phyloP scores from a whole-genome alignment of 2,329 filamentous ascomycete genomes.

The Epichloe typhina region DNA sequence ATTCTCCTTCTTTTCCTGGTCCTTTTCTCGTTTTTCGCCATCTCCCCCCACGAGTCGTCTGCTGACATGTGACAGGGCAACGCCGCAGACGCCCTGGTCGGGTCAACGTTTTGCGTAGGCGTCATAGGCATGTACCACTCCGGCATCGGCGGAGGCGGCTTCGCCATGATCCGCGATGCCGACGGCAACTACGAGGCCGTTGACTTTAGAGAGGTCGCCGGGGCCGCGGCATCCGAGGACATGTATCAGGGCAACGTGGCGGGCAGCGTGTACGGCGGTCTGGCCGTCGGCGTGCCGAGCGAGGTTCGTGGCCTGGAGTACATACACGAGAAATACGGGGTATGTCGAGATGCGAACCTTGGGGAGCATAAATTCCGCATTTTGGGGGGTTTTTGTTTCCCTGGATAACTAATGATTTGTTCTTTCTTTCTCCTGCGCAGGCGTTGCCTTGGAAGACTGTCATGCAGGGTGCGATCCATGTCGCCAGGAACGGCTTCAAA shows the following conservation, averaged over 20 bases:
- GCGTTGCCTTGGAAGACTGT: conserved; percentile 56
- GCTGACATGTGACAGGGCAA: conserved; percentile 39
- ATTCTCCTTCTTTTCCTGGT: background rate
- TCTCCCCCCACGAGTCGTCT: background rate
- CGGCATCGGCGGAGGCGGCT: conserved; percentile 83
- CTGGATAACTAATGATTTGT: background rate
- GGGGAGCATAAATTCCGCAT: no score
- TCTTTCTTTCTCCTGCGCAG: conserved; percentile 15
- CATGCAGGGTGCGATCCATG: conserved; percentile 57
- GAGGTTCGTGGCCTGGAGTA: conserved; percentile 70
- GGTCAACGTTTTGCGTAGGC: conserved; percentile 62
- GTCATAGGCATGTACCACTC: conserved; percentile 66
- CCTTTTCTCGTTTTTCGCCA: background rate
- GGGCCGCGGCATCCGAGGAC: conserved; percentile 64
- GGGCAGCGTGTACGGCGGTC: conserved; percentile 56
- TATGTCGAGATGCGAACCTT: conserved; percentile 13
- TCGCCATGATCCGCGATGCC: conserved; percentile 64
- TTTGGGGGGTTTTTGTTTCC: background rate
- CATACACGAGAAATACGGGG: conserved; percentile 60
- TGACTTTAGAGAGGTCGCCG: conserved; percentile 83
- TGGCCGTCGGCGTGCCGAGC: conserved; percentile 59
- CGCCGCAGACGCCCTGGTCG: conserved; percentile 64
- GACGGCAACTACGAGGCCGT: conserved; percentile 73
- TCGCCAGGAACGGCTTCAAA: conserved; percentile 61
- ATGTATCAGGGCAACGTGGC: conserved; percentile 68